These are phyloP conservation scores for Cyberlindnera xylosilytica DNA, from an alignment of 805 yeast genomes.

Conservation along the genomic window DNA sequence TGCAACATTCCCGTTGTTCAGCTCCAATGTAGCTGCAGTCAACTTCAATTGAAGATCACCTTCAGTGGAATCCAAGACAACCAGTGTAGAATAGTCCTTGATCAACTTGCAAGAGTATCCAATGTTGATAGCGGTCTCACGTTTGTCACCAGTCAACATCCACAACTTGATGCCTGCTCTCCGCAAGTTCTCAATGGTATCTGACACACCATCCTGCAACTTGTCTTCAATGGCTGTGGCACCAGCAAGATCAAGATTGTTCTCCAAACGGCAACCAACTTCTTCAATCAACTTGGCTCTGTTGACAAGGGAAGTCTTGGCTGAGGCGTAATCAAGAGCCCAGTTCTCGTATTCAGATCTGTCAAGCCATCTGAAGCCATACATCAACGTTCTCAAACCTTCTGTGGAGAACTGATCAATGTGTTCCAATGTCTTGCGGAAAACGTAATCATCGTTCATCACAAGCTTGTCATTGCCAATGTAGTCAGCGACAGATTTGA, in stretches of 20 bases:
- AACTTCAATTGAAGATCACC: conserved; percentile 66
- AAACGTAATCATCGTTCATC: conserved; percentile 67
- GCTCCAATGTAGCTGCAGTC: conserved; percentile 70
- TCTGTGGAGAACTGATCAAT: conserved; percentile 93
- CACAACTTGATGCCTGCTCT: conserved; percentile 93
- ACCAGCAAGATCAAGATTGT: conserved; percentile 67
- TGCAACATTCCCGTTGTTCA: conserved; percentile 73
- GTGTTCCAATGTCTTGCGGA: conserved; percentile 85
- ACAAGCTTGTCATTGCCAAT: conserved; percentile 56
- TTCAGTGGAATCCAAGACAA: conserved; percentile 54
- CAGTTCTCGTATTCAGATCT: conserved; percentile 59
- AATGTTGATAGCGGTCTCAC: conserved; percentile 96
- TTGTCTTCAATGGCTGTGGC: conserved; percentile 98
- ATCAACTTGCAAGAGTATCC: conserved; percentile 93
- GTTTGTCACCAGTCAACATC: conserved; percentile 98
- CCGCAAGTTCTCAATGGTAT: conserved; percentile 85
- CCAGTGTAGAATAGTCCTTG: conserved; percentile 87
- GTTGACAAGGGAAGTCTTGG: conserved; percentile 70
- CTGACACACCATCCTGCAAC: conserved; percentile 95
- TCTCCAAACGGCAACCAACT: conserved; percentile 73
- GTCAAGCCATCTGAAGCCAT: conserved; percentile 72
- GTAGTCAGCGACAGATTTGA: conserved; percentile 28
- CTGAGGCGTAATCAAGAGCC: conserved; percentile 64
- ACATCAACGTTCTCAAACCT: conserved; percentile 87
- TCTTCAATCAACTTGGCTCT: conserved; percentile 64